Evolutionary conservation across 202 grass and related monocot species (phyloP).

Genomic region (Panicum hallii): DNA sequence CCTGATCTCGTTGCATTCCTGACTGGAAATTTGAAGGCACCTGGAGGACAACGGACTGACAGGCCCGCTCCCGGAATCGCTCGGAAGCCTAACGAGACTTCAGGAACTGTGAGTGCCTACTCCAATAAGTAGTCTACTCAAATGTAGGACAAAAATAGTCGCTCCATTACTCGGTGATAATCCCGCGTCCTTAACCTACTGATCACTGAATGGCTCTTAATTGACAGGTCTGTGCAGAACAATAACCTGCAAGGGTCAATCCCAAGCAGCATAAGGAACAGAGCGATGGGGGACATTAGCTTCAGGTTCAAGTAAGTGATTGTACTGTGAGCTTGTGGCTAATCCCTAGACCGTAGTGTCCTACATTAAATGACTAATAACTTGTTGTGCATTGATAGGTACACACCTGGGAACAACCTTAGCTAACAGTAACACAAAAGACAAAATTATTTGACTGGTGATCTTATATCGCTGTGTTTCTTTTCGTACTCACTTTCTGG

Average conservation of each 20-base stretch:
- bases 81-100: constrained; percentile 66
- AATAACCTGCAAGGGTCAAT: constrained; percentile 64
- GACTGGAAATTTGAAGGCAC: constrained; percentile 70
- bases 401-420: constrained; percentile 64
- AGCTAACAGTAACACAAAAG: constrained; percentile 34
- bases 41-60: constrained; percentile 70
- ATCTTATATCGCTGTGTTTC: background rate
- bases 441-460: background rate
- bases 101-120: constrained; percentile 61
- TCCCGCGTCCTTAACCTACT: background rate
- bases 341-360: background rate
- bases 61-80: constrained; percentile 58
- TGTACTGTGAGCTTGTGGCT: background rate
- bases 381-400: constrained; percentile 46
- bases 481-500: background rate
- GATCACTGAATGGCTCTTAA: background rate
- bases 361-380: constrained; percentile 9
- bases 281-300: background rate
- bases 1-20: constrained; percentile 26
- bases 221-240: constrained; percentile 73
- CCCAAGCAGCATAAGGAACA: constrained; percentile 65
- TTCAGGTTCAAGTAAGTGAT: constrained; percentile 64
- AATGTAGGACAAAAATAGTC: background rate
- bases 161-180: background rate
- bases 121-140: background rate